These are phyloP conservation scores for Candolleomyces aberdarensis DNA, from an alignment of 768 basidiomycete genomes.

Conservation along the genomic window DNA sequence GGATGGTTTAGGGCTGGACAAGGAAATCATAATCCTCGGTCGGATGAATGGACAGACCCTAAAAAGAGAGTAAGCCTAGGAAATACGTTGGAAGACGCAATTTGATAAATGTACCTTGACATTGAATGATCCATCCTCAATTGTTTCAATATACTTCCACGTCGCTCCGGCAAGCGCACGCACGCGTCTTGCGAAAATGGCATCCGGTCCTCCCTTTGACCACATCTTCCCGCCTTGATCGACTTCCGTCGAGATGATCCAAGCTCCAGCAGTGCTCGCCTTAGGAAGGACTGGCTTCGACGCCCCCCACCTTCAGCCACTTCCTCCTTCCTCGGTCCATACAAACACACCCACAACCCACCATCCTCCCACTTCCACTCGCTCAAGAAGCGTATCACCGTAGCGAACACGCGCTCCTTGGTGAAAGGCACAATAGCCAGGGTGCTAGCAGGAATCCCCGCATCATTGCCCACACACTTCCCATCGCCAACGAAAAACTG, in stretches of 20 bases:
- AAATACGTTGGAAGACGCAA: not conserved
- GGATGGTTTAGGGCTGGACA: constrained; percentile 69
- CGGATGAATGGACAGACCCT: constrained; percentile 88
- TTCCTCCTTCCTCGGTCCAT: constrained; percentile 30
- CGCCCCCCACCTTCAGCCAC: constrained; percentile 23
- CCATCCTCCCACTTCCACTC: constrained; percentile 84
- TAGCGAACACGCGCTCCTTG: constrained; percentile 78
- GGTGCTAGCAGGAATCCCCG: constrained; percentile 23
- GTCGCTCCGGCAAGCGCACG: constrained; percentile 74
- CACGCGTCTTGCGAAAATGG: constrained; percentile 71
- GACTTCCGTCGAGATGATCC: constrained; percentile 76
- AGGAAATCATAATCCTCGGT: constrained; percentile 83
- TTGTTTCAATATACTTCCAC: constrained; percentile 51
- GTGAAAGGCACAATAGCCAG: constrained; percentile 58
- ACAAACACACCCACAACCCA: constrained; percentile 67
- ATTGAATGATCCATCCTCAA: constrained; percentile 48
- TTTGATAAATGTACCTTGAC: constrained; percentile 49
- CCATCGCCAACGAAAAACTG: constrained; percentile 65
- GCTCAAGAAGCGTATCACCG: constrained; percentile 67
- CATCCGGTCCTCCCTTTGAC: constrained; percentile 65
- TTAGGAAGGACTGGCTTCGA: constrained; percentile 12
- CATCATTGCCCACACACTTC: constrained; percentile 26
- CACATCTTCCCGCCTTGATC: constrained; percentile 76
- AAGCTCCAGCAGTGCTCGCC: constrained; percentile 41
- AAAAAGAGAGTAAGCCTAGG: not conserved